phyloP scores from a whole-genome alignment of 352 stramenopile genomes.

The Pythium insidiosum region DNA sequence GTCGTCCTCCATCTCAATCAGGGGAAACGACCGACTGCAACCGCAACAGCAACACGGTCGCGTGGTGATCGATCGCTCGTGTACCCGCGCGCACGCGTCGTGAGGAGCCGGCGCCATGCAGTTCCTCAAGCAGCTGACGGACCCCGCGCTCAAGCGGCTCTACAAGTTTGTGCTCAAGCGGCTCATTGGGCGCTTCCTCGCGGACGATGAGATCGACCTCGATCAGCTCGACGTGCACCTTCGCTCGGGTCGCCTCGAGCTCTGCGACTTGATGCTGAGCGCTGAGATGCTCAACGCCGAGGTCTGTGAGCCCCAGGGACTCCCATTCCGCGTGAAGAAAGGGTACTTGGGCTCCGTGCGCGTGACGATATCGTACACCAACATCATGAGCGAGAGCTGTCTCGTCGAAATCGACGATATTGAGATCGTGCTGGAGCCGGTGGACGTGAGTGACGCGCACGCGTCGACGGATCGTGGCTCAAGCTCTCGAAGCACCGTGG shows the following conservation, averaged over 20 bases:
- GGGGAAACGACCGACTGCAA: no score
- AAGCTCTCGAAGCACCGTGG: neutral
- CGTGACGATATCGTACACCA: slow-evolving; percentile 80
- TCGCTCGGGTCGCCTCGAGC: slow-evolving; percentile 60
- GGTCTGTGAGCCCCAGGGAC: slow-evolving; percentile 48
- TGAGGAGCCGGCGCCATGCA: slow-evolving; percentile 43
- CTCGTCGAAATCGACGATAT: slow-evolving; percentile 85
- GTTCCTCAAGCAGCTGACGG: slow-evolving; percentile 85
- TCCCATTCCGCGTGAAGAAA: slow-evolving; percentile 83
- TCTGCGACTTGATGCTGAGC: slow-evolving; percentile 78
- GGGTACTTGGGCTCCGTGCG: slow-evolving; percentile 80
- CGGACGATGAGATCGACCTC: slow-evolving; percentile 74
- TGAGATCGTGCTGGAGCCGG: slow-evolving; percentile 77
- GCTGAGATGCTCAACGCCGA: slow-evolving; percentile 74
- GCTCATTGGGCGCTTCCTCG: slow-evolving; percentile 82
- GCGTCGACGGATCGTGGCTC: neutral
- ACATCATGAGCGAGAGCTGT: slow-evolving; percentile 86
- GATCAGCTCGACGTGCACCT: slow-evolving; percentile 84
- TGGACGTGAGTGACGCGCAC: slow-evolving; percentile 7
- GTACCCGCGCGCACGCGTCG: no score
- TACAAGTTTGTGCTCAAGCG: slow-evolving; percentile 90
- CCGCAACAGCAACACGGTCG: no score
- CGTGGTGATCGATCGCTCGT: no score
- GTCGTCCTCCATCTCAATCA: no score
- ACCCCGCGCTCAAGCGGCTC: slow-evolving; percentile 83